Evolutionary conservation across 352 stramenopile species (phyloP).

Genomic region (Globisporangium recalcitrans): DNA sequence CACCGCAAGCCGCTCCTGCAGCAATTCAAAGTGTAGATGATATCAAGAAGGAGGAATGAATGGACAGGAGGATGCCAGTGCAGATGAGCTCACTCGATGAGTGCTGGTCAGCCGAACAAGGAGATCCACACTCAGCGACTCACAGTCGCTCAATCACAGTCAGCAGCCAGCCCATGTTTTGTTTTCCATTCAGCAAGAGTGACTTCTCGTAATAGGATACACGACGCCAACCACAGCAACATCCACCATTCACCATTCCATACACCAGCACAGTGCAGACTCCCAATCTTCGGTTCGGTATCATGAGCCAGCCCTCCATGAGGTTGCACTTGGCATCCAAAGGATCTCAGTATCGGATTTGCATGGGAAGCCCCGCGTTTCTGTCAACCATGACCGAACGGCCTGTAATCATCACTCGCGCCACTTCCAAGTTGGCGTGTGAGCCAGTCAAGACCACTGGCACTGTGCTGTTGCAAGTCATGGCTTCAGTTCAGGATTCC

Average conservation of each 20-base stretch:
- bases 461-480: not conserved
- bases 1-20: conserved; percentile 56
- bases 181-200: not conserved
- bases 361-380: not conserved
- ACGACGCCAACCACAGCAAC: not conserved
- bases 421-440: too few relatives aligned
- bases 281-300: too few relatives aligned
- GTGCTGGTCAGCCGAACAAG: not conserved
- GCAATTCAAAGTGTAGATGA: conserved; percentile 23
- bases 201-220: not conserved
- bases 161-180: not conserved
- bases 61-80: not conserved
- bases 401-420: too few relatives aligned
- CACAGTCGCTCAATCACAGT: not conserved
- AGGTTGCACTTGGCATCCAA: not conserved
- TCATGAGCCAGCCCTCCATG: not conserved
- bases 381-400: too few relatives aligned
- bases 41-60: not conserved
- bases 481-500: not conserved
- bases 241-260: not conserved
- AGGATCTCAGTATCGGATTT: not conserved
- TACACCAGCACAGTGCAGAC: too few relatives aligned
- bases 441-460: not conserved
- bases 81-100: not conserved
- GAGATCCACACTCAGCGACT: not conserved